Base-by-base conservation (phyloP, 2,329 filamentous ascomycete genomes). In the Chrysosporium keratinophilum region DNA sequence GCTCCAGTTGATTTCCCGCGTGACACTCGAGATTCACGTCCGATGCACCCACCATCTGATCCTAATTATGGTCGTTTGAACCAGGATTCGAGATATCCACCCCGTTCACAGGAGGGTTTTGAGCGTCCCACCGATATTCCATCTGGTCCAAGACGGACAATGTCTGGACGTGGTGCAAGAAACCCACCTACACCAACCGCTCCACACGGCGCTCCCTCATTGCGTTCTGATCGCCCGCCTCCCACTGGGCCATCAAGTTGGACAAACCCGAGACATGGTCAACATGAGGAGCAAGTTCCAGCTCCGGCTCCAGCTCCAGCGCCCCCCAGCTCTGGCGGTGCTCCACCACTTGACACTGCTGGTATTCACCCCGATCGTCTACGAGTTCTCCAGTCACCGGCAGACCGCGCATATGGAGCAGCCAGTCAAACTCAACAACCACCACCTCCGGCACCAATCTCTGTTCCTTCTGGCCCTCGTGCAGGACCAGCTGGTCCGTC, bases 341-440 rank as follows among this genome's bases (percentile, higher is more conserved):
- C 56, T 17, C 50, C 50, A 5, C 28, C 65, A 19, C 54, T 65
- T 41, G 71, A 74, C 35, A 64, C 69, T 14, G 65, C 68, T 19
- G 76, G 76, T 33, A 72, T 81, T 44, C 78, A 80, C 61, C 78
- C 78, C 10, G 78, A 78, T 60, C 72, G 78, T 37, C 64, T 79
- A 44, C 73, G 71, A 40, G 70, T 72, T 37, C 68, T 74, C 34
- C 68, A 70, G 56, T 59, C 62, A 5, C 57, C 59, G 2, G 60
- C 61, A 23, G 57, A 60, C 35, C 52, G 20, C 1, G 31, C 45
- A 3, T 54, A 23, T 41, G 23, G 37, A 15, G 3, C 46, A 34
- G 49, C 19, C 35, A 42, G 40, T 14, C 28, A 34, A 2, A n/a
- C 35, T 17, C 40, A 20, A 14, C 15, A n/a, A 7, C 48, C 42